These are phyloP conservation scores for Alternaria sp. DNA, from an alignment of 2,329 filamentous ascomycete species.

Conservation along the genomic window DNA sequence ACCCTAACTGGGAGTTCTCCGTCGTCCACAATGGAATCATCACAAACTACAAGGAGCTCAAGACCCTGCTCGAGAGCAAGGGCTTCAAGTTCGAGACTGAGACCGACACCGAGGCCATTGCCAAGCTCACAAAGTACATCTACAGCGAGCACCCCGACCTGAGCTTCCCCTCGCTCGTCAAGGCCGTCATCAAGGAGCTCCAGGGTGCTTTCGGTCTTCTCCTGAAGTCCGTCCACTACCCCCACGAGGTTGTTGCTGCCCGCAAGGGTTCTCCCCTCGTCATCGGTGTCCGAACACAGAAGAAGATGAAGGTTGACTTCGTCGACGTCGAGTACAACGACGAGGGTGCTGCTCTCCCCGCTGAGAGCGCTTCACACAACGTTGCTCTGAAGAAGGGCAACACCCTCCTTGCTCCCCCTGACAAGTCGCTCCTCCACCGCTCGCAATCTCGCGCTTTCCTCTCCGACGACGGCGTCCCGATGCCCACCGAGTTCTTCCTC, in stretches of 20 bases:
- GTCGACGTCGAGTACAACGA: slow-evolving; percentile 98
- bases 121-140: slow-evolving; percentile 98
- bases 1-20: slow-evolving; percentile 93
- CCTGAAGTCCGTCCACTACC: slow-evolving; percentile 98
- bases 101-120: slow-evolving; percentile 99
- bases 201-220: slow-evolving; percentile 97
- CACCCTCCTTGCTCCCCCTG: slow-evolving; percentile 78
- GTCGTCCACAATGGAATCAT: slow-evolving; percentile 99
- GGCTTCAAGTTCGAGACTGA: slow-evolving; percentile 99
- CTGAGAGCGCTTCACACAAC: slow-evolving; percentile 95
- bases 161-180: slow-evolving; percentile 94
- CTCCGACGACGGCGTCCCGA: slow-evolving; percentile 96
- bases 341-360: slow-evolving; percentile 78
- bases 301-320: slow-evolving; percentile 99
- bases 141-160: slow-evolving; percentile 94
- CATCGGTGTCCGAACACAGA: slow-evolving; percentile 94
- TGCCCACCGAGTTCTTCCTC: slow-evolving; percentile 99
- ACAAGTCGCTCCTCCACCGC: slow-evolving; percentile 98
- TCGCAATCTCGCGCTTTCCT: slow-evolving; percentile 99
- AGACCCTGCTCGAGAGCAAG: slow-evolving; percentile 90
- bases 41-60: slow-evolving; percentile 99
- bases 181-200: slow-evolving; percentile 97
- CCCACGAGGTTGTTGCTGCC: slow-evolving; percentile 96
- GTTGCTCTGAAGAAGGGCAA: slow-evolving; percentile 87
- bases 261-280: slow-evolving; percentile 98